phyloP scores from a whole-genome alignment of 306 rosid genomes.

The Comarum palustre region DNA sequence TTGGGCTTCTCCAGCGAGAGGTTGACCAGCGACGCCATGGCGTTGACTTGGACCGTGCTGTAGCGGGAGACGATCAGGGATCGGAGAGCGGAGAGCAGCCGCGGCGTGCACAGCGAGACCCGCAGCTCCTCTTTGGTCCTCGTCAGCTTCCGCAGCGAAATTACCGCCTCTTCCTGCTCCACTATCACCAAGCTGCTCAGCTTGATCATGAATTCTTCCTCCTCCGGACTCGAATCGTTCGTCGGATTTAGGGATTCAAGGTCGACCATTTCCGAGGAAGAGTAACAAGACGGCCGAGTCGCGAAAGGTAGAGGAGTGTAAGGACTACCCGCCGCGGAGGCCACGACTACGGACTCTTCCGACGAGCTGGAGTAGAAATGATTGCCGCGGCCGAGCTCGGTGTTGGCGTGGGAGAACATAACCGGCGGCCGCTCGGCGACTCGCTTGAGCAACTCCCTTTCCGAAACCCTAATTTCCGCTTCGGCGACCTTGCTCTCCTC shows the following conservation, averaged over 20 bases:
- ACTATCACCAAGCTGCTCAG: conserved; percentile 47
- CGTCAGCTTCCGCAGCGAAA: conserved; percentile 56
- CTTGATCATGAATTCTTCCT: conserved; percentile 37
- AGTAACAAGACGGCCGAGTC: conserved; percentile 62
- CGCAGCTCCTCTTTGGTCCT: conserved; percentile 51
- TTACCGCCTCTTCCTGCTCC: conserved; percentile 71
- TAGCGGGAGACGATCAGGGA: conserved; percentile 50
- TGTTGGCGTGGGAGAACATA: conserved; percentile 71
- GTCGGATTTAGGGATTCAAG: background rate
- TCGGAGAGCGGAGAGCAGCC: conserved; percentile 45
- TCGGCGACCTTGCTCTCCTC: conserved; percentile 8
- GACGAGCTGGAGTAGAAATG: conserved; percentile 46
- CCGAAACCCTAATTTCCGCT: conserved; percentile 63
- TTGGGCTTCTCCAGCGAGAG: conserved; percentile 73
- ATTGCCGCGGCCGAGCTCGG: conserved; percentile 57
- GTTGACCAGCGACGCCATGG: conserved; percentile 74
- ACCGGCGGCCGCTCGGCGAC: conserved; percentile 66
- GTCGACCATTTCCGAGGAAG: conserved; percentile 41
- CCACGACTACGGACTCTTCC: conserved; percentile 43
- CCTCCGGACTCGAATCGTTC: conserved; percentile 34
- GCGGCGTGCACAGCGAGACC: conserved; percentile 55
- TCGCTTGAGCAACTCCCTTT: conserved; percentile 54
- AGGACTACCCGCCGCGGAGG: conserved; percentile 45
- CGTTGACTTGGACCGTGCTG: conserved; percentile 62
- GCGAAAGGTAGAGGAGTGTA: conserved; percentile 64